Percentiles rank a stretch among this genome's conserved stretches.
Conservation (phyloP, 768 basidiomycete species). For the Trametes villosa region DNA sequence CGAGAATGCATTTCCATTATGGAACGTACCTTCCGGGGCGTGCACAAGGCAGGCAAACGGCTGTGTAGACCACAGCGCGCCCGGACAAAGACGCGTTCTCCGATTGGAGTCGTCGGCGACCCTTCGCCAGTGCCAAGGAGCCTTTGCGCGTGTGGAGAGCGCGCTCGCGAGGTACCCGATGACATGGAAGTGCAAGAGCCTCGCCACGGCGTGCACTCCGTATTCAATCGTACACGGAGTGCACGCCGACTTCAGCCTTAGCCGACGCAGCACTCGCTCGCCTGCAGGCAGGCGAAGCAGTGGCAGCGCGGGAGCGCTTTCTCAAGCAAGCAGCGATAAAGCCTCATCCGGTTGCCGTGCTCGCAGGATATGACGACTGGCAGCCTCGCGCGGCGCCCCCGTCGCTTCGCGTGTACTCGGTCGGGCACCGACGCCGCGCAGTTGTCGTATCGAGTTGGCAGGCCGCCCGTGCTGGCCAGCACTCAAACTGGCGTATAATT, state of each 20-base stretch:
- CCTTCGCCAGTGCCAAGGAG: not conserved
- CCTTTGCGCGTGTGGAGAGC: not conserved
- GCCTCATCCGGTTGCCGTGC: not conserved
- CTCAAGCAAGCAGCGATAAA: not conserved
- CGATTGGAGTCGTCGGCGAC: no score
- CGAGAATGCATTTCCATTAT: no score
- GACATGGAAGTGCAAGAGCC: slow-evolving; percentile 1
- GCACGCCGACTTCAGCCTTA: not conserved
- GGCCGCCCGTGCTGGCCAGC: not conserved
- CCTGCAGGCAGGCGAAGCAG: slow-evolving; percentile 1
- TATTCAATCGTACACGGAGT: not conserved
- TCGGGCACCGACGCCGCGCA: not conserved
- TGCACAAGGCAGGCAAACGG: no score
- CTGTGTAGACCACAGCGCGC: not conserved
- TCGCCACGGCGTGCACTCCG: not conserved
- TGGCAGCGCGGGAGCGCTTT: not conserved
- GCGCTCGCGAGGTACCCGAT: not conserved
- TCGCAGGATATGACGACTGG: not conserved
- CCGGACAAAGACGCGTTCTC: not conserved
- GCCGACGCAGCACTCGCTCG: not conserved
- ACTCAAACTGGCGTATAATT: not conserved
- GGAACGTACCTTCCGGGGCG: no score
- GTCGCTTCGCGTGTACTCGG: not conserved
- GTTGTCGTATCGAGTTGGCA: not conserved
- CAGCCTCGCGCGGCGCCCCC: no score